Evolutionary conservation across 208 protist genomes (phyloP), one percentile per base, ranked within the genome.

Genomic region (Zelonia costaricensis): DNA sequence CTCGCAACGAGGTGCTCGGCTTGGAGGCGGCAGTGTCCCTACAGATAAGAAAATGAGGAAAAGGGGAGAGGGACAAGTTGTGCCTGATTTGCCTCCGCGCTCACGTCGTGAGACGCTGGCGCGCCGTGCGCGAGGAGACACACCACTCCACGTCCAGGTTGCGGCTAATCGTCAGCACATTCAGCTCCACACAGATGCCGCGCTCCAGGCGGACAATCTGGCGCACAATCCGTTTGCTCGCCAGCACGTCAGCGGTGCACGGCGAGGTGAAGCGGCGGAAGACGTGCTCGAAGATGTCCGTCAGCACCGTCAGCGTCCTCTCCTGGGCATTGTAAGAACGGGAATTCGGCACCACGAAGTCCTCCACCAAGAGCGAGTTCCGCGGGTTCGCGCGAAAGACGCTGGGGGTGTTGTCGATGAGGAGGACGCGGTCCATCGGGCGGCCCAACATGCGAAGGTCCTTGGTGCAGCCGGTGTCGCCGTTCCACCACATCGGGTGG

Each of bases 391-490:
- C 71, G 43, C 86, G 84, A 47, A 80, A 92, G 28, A 90, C 92
- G 58, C 88, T 84, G 1, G 85, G 74, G 23, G 88, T 86, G 73
- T 96, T 96, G 69, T 96, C 91, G 18, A 96, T 43, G 23, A 96
- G 69, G 20, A 96, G 44, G 1, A 93, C 62, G 0, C 74, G 70
- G 33, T 92, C 75, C 72, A 96, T 78, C 22, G 88, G 77, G 7
- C 91, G 82, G 18, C 91, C 91, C 1, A 94, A 67, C 28, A 94
- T 56, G 15, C 81, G 82, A 22, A 96, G 65, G 71, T 96, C 88
- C 62, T 96, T 96, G 7, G 76, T 68, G 54, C 91, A 89, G 25
- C 80, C 67, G 7, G 62, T 64, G 35, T 92, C 86, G 16, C 74
- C 84, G 22, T 80, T 80, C 58, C 63, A 83, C 89, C 89, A 95